phyloP scores from a whole-genome alignment of 768 basidiomycete species.

The Saitozyma sp. region DNA sequence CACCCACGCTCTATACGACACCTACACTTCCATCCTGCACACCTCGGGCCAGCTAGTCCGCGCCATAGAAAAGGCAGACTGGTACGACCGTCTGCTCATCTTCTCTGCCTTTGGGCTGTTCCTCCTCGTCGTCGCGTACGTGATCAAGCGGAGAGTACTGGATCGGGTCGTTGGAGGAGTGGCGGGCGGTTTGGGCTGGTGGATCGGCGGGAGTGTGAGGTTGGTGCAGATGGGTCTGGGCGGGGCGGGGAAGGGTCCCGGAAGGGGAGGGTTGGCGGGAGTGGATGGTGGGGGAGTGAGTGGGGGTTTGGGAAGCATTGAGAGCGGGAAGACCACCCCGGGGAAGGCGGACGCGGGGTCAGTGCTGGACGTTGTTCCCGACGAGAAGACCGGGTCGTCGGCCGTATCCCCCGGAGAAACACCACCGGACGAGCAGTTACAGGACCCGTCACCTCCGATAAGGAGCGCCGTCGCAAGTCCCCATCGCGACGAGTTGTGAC shows the following conservation, averaged over 20 bases:
- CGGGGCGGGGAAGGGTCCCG: slow-evolving; percentile 5
- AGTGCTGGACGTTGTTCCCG: no score
- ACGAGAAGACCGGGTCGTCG: no score
- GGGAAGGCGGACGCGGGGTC: no score
- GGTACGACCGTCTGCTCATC: slow-evolving; percentile 86
- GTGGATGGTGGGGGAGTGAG: not conserved
- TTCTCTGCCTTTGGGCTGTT: slow-evolving; percentile 79
- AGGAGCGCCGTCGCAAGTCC: no score
- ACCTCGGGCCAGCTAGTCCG: slow-evolving; percentile 83
- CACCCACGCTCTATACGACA: slow-evolving; percentile 74
- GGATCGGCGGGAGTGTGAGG: slow-evolving; percentile 56
- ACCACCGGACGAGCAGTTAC: not conserved
- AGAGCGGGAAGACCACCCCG: not conserved
- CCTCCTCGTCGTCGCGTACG: slow-evolving; percentile 75
- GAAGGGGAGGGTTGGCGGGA: slow-evolving; percentile 1
- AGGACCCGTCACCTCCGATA: not conserved
- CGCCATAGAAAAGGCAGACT: slow-evolving; percentile 83
- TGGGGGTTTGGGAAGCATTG: not conserved
- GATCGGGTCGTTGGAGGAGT: slow-evolving; percentile 76
- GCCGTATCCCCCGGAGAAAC: no score
- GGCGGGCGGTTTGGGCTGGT: slow-evolving; percentile 78
- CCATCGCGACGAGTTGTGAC: no score
- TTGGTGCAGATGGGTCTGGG: slow-evolving; percentile 33
- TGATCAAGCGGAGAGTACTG: slow-evolving; percentile 82
- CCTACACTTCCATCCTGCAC: slow-evolving; percentile 57